Evolutionary conservation across 2,329 filamentous ascomycete species (phyloP).

Genomic region (Beauveria asiatica): DNA sequence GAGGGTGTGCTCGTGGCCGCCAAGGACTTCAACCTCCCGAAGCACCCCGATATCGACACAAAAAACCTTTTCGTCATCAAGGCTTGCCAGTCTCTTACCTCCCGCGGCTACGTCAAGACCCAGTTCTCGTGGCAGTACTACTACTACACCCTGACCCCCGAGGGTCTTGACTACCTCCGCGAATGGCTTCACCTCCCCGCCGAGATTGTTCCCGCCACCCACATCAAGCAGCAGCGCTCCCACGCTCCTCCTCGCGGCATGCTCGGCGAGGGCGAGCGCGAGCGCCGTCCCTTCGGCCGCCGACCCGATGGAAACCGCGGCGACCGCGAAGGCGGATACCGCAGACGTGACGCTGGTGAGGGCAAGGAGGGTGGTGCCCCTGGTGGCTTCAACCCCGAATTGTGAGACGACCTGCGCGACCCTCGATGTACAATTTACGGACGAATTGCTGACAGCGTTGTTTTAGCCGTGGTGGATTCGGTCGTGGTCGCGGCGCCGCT

Average conservation of each 20-base stretch:
- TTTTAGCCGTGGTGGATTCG: slow-evolving; percentile 72
- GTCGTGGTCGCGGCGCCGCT: slow-evolving; percentile 76
- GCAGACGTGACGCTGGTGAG: slow-evolving; percentile 78
- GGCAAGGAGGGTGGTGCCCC: slow-evolving; percentile 88
- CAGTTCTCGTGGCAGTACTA: slow-evolving; percentile 99
- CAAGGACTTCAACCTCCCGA: slow-evolving; percentile 98
- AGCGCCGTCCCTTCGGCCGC: slow-evolving; percentile 72
- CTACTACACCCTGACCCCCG: slow-evolving; percentile 99
- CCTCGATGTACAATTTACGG: background rate
- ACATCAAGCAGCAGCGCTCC: slow-evolving; percentile 99
- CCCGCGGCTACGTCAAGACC: slow-evolving; percentile 98
- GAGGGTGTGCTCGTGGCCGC: slow-evolving; percentile 90
- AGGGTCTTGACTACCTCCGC: slow-evolving; percentile 99
- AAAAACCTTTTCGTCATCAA: slow-evolving; percentile 99
- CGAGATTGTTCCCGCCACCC: slow-evolving; percentile 98
- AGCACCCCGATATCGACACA: slow-evolving; percentile 97
- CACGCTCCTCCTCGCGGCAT: slow-evolving; percentile 97
- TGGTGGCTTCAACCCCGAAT: slow-evolving; percentile 85
- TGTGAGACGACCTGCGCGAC: slow-evolving; percentile 46
- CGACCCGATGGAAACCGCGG: slow-evolving; percentile 52
- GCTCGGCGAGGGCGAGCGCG: slow-evolving; percentile 79
- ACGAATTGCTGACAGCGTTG: slow-evolving; percentile 26
- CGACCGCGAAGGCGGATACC: slow-evolving; percentile 83
- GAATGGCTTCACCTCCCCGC: slow-evolving; percentile 99
- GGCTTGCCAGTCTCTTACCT: slow-evolving; percentile 96